phyloP scores from a whole-genome alignment of 495 filamentous ascomycete species.

The Penicillium dipodomyicola region DNA sequence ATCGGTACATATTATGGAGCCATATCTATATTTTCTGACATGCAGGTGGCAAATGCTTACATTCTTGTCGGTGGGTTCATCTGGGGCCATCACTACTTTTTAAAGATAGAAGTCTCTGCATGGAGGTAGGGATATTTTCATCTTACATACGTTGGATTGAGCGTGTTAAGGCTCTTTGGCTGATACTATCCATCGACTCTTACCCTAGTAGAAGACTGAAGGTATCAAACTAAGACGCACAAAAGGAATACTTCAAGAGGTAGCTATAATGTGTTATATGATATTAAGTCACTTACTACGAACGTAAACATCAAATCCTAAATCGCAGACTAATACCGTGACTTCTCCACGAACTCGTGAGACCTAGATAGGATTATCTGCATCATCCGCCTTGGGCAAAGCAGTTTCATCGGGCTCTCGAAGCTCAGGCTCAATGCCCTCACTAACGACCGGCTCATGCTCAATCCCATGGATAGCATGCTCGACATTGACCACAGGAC shows the following conservation, averaged over 20 bases:
- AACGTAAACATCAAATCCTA: background rate
- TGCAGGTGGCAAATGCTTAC: constrained; percentile 9
- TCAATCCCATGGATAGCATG: constrained; percentile 37
- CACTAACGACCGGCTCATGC: constrained; percentile 21
- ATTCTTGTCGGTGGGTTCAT: background rate
- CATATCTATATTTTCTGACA: background rate
- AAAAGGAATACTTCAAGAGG: background rate
- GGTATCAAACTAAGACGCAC: background rate
- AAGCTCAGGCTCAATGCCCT: constrained; percentile 25
- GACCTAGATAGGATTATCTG: constrained; percentile 8
- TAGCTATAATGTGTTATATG: background rate
- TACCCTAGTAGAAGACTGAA: background rate
- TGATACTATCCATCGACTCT: background rate
- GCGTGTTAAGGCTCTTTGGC: background rate
- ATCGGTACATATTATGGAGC: constrained; percentile 13
- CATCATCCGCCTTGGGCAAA: constrained; percentile 64
- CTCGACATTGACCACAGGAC: constrained; percentile 60
- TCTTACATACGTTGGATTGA: background rate
- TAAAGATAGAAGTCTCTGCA: background rate
- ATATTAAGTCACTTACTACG: background rate
- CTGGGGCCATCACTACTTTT: background rate
- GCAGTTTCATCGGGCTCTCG: constrained; percentile 23
- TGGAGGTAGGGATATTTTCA: background rate
- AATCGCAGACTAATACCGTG: background rate
- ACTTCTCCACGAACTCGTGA: background rate